phyloP scores from a whole-genome alignment of 2,329 filamentous ascomycete species.

The Curvularia hawaiiensis region DNA sequence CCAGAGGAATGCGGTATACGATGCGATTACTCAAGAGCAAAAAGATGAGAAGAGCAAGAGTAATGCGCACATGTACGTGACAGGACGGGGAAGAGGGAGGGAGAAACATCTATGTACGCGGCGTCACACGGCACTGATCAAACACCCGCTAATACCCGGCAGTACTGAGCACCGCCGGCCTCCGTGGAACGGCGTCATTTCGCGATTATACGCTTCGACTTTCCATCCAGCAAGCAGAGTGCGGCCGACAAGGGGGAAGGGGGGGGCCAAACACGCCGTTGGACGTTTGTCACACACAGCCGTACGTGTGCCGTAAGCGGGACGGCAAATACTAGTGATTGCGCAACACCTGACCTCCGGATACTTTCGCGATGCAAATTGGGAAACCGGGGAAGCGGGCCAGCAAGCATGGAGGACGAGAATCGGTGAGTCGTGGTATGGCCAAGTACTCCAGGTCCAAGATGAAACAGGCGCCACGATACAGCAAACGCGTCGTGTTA shows the following conservation, averaged over 20 bases:
- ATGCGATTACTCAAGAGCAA: background rate
- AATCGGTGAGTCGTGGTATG: constrained; percentile 15
- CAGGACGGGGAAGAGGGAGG: background rate
- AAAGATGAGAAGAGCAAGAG: background rate
- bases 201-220: background rate
- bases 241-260: constrained; percentile 2
- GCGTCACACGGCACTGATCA: constrained; percentile 1
- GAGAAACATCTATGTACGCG: background rate
- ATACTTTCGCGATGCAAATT: constrained; percentile 14
- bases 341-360: constrained; percentile 22
- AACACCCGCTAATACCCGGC: background rate
- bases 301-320: constrained; percentile 12
- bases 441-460: constrained; percentile 15
- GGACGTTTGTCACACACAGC: constrained; percentile 15
- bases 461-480: constrained; percentile 15
- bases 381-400: constrained; percentile 25
- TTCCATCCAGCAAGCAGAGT: background rate
- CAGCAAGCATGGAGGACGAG: constrained; percentile 13
- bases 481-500: constrained; percentile 3
- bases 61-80: background rate
- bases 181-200: background rate
- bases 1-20: background rate
- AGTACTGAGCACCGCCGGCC: background rate
- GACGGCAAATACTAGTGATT: constrained; percentile 19
- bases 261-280: constrained; percentile 10